Percentiles rank a stretch among this genome's conserved stretches.
phyloP scores from a whole-genome alignment of 768 basidiomycete species.

The Lentinula boryana region DNA sequence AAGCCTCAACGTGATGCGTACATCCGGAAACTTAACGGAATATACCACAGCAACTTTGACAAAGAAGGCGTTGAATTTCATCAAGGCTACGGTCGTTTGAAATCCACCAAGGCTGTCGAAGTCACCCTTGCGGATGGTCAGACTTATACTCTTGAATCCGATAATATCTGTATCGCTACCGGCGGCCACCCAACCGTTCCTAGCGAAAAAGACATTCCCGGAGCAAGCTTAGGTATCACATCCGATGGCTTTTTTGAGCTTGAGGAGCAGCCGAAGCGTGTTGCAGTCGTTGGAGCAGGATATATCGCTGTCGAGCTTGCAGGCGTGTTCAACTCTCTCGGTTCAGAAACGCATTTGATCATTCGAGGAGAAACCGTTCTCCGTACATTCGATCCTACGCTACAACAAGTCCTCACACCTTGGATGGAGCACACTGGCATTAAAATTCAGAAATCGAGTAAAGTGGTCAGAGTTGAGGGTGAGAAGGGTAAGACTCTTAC shows the following conservation, averaged over 20 bases:
- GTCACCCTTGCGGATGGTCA: constrained; percentile 63
- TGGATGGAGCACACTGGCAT: constrained; percentile 97
- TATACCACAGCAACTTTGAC: constrained; percentile 85
- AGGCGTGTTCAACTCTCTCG: constrained; percentile 87
- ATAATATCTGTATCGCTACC: constrained; percentile 78
- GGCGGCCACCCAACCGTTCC: constrained; percentile 85
- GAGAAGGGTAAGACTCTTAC: constrained; percentile 65
- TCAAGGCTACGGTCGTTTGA: constrained; percentile 68
- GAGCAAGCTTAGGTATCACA: constrained; percentile 84
- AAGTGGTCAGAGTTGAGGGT: constrained; percentile 74
- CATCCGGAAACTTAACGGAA: constrained; percentile 81
- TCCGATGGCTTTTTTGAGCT: constrained; percentile 98
- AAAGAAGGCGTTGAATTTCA: constrained; percentile 88
- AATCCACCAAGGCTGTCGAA: constrained; percentile 63
- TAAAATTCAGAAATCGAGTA: constrained; percentile 73
- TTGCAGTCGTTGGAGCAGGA: constrained; percentile 93
- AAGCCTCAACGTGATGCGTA: constrained; percentile 96
- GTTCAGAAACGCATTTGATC: constrained; percentile 86
- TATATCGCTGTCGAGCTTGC: constrained; percentile 98
- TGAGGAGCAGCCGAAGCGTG: constrained; percentile 84
- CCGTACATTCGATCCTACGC: constrained; percentile 83
- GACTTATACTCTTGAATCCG: constrained; percentile 67
- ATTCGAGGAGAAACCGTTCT: constrained; percentile 89
- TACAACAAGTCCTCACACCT: constrained; percentile 79
- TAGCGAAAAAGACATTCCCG: constrained; percentile 74